Evolutionary conservation across 2,329 filamentous ascomycete genomes (phyloP), one percentile per base, ranked within the genome.

Genomic region (Aspergillus sp.): DNA sequence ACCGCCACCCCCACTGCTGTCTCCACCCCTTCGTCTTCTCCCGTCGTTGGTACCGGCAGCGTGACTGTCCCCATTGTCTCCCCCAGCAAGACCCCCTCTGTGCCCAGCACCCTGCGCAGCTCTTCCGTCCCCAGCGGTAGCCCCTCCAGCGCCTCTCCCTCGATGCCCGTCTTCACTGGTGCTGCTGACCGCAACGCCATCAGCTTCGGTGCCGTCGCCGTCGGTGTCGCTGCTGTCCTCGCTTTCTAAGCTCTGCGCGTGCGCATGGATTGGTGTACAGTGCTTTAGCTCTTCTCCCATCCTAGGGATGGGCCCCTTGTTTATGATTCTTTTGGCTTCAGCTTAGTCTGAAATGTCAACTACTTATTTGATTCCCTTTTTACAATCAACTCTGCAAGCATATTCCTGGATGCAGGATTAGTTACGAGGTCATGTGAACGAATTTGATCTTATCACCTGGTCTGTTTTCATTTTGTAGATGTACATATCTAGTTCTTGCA

Each of bases 201-300:
- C 49, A 62, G 60, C 60, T 48, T 65, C 46, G 64, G 64, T 46
- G 62, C 60, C 40, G 49, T 66, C 40, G 59, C 60, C 32, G 59
- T 57, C 31, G 65, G 61, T 59, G 44, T 65, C 35, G 49, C 58
- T 44, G 64, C 63, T 46, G 54, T 64, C 42, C 50, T 67, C 40
- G 63, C 62, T 40, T 59, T 67, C 47, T 67, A 67, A 62, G 39
- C 19, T 19, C 19, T 19, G 19, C 19, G 19, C 19, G 19, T 19
- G 19, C 19, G 19, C 19, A 19, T 19, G 19, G 19, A 19, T 2
- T 19, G 19, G 19, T 19, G 19, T 19, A 19, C 19, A 19, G 19
- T 19, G 19, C 19, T 19, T 19, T 19, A 19, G 19, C 19, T 19
- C 19, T 4, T 19, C 19, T 4, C 19, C 19, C 19, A 19, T 19